Evolutionary conservation across 2,329 filamentous ascomycete genomes (phyloP), one percentile per base, ranked within the genome.

Genomic region (Cladosporium sp.): DNA sequence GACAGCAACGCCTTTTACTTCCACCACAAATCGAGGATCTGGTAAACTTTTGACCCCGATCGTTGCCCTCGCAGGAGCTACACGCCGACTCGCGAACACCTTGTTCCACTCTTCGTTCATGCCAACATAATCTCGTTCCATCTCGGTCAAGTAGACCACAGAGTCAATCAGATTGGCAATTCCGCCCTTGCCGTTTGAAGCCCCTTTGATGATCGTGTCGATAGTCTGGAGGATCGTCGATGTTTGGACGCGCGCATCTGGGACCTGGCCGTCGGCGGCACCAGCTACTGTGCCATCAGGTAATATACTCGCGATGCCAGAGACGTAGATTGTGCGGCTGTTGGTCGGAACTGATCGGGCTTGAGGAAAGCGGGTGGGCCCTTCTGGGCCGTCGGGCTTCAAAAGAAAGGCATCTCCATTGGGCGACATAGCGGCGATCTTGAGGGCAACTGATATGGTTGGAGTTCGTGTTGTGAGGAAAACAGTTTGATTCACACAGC

Each of bases 61-160:
- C 2, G 69, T 70, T n/a, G 69, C 68, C 53, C 69, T 66, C 11
- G 79, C 78, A 5, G 80, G 80, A 1, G 79, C 80, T 61, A 69
- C 72, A 1, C 67, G 72, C 7, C 78, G 74, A 35, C 76, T 74
- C 16, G 73, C 31, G 66, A 79, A 82, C 8, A 81, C 74, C 69
- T 79, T 79, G 67, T 82, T 82, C 80, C 80, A 82, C 68, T 79
- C 80, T 68, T 80, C 79, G 60, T 82, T 81, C 79, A 81, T 81
- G 18, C 76, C 80, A 5, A 74, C 73, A 65, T 82, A 81, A 33
- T 82, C 72, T 0, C 68, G 71, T 66, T 80, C 74, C 78, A 81
- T 80, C 66, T 81, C 78, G 11, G 78, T 52, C 5, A 81, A 69
- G 62, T 80, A 82, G 12, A 82, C 78, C 12, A 78, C 76, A 3